These are phyloP conservation scores for Globisporangium iwayamae DNA, from an alignment of 352 stramenopile genomes.

Conservation along the genomic window DNA sequence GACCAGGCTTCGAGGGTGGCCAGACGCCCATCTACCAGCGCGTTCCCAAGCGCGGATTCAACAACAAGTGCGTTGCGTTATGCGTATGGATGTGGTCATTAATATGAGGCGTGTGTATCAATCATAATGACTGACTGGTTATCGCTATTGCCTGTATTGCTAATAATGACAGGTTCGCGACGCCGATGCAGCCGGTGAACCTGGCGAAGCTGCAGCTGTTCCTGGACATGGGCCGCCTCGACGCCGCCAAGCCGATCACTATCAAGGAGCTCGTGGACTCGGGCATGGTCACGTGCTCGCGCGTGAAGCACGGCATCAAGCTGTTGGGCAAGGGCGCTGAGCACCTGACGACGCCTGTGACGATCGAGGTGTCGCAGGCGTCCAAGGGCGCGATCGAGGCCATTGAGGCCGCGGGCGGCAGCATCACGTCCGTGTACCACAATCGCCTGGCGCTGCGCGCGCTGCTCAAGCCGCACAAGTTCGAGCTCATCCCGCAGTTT, in stretches of 20 bases:
- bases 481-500: conserved; percentile 90
- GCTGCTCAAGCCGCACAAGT: conserved; percentile 96
- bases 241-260: conserved; percentile 89
- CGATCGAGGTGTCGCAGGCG: conserved; percentile 95
- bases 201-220: conserved; percentile 94
- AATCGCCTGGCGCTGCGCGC: conserved; percentile 94
- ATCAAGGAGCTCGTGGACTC: conserved; percentile 91
- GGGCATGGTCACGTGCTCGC: conserved; percentile 84
- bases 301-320: conserved; percentile 96
- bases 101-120: too few species aligned
- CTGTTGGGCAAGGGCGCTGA: conserved; percentile 88
- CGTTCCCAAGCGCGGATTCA: conserved; percentile 98
- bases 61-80: conserved; percentile 71
- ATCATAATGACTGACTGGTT: too few species aligned
- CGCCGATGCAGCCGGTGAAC: conserved; percentile 92
- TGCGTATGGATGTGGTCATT: conserved; percentile 1
- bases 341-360: conserved; percentile 85
- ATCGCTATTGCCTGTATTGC: conserved; percentile 39
- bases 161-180: conserved; percentile 72
- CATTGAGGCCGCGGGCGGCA: conserved; percentile 92
- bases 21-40: conserved; percentile 97
- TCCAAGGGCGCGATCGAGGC: conserved; percentile 93
- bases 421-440: conserved; percentile 96
- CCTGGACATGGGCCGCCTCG: conserved; percentile 95
- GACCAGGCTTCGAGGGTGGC: conserved; percentile 95